Evolutionary conservation across 2,329 filamentous ascomycete genomes (phyloP), one percentile per base, ranked within the genome.

Genomic region (Penicillium occitanis): DNA sequence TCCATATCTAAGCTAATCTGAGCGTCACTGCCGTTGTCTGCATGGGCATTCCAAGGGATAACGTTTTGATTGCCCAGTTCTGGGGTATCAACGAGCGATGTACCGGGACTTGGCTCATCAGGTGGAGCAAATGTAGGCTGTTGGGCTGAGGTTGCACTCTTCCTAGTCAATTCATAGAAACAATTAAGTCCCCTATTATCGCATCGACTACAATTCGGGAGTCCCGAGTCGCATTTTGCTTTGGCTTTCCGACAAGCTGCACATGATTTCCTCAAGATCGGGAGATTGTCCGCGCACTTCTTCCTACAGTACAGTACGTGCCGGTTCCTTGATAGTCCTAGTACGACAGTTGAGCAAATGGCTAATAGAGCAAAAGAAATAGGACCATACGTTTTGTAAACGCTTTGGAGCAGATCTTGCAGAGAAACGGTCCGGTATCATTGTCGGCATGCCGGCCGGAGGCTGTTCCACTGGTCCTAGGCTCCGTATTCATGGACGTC

Each of bases 211-310:
- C 46, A 50, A 50, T 50, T 28, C 25, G 46, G 46, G 46, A 8
- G 46, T 28, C 22, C 46, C 2, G 46, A 50, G 46, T 50, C 22
- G 46, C 46, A 50, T 50, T 22, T 50, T 50, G 46, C 22, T 50
- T 50, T 50, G 22, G 46, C 46, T 50, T 50, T 50, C 46, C 46
- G 46, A 50, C 46, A 50, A 50, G 46, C 46, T 14, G 46, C 46
- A 50, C 46, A 50, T 50, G 46, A 50, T 7, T 50, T 50, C 46
- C 22, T 50, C 46, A 50, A 50, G 11, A 28, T 22, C 46, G 46
- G 46, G 22, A 28, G 46, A 25, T 8, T 50, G 11, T 17, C 46
- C 22, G 4, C 5, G 22, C 46, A 17, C 46, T 50, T 50, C 19
- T 50, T 50, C 22, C 46, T 50, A 50, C 46, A 50, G 22, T 50